A percentile compares a stretch with the other conserved stretches of the same genome.
Evolutionary conservation across 2,329 filamentous ascomycete species (phyloP).

Genomic region (Arachnomyces sp.): DNA sequence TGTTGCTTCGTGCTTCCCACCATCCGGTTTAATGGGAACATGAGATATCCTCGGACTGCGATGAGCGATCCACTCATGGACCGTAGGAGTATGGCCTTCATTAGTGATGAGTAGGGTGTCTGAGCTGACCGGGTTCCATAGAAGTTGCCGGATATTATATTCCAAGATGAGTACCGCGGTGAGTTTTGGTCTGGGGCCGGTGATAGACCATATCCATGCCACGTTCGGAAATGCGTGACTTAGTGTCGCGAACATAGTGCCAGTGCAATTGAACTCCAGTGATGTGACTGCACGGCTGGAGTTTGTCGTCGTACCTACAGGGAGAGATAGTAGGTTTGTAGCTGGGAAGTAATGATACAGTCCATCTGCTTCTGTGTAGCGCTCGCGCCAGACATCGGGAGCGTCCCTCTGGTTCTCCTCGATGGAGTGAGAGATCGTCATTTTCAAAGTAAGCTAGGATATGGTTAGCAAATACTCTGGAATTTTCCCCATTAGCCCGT

Average conservation of each 20-base stretch:
- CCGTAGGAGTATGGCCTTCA: too few relatives aligned
- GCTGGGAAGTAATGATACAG: conserved; percentile 29
- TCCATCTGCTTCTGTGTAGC: conserved; percentile 20
- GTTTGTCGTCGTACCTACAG: conserved; percentile 22
- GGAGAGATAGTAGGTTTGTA: conserved; percentile 31
- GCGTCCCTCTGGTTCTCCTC: conserved; percentile 23
- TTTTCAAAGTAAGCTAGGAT: conserved; percentile 18
- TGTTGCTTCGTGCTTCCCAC: too few relatives aligned
- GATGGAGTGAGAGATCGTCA: conserved; percentile 27
- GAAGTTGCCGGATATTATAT: conserved; percentile 31
- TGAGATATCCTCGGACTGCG: too few relatives aligned
- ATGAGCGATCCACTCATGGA: too few relatives aligned
- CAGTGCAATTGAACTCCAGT: conserved; percentile 33
- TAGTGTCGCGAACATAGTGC: conserved; percentile 30
- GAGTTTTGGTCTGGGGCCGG: conserved; percentile 18
- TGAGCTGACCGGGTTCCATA: conserved; percentile 27
- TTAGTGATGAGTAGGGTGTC: too few relatives aligned
- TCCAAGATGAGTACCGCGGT: conserved; percentile 36
- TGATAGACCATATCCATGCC: conserved; percentile 39
- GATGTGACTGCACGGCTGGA: conserved; percentile 29
- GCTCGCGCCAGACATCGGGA: conserved; percentile 29
- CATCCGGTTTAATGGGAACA: too few relatives aligned
- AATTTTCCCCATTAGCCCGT: too few relatives aligned
- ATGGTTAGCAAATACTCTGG: neutral
- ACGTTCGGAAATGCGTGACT: conserved; percentile 36